These are phyloP conservation scores for Ceratobasidium sp. DNA, from an alignment of 1,284 basidiomycete genomes.

Conservation along the genomic window DNA sequence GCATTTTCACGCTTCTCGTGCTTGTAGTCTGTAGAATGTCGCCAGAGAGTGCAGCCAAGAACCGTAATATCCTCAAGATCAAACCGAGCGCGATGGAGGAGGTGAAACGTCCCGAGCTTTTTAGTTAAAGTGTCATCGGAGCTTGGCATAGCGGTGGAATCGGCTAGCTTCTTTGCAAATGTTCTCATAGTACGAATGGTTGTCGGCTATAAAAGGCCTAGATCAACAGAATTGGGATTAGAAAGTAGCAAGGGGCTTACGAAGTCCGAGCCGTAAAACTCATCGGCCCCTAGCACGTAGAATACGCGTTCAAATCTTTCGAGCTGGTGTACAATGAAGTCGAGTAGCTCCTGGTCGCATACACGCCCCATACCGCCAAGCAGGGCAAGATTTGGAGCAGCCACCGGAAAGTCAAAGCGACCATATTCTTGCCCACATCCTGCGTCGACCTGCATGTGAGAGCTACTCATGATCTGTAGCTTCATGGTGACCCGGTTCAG, in stretches of 20 bases:
- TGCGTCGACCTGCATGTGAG: constrained; percentile 58
- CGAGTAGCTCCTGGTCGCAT: constrained; percentile 56
- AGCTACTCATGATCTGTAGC: constrained; percentile 56
- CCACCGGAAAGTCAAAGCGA: constrained; percentile 55
- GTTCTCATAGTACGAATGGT: background rate
- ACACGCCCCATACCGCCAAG: constrained; percentile 61
- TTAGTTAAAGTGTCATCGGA: background rate
- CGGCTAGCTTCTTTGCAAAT: constrained; percentile 45
- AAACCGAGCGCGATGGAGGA: constrained; percentile 58
- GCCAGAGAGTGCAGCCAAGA: constrained; percentile 63
- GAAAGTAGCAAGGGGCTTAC: constrained; percentile 10
- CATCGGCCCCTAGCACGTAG: constrained; percentile 60
- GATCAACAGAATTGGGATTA: too few relatives aligned
- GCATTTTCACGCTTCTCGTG: constrained; percentile 53
- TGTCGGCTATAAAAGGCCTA: background rate
- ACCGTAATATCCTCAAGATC: constrained; percentile 58
- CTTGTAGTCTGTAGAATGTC: constrained; percentile 54
- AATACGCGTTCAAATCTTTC: constrained; percentile 57
- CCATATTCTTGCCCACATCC: constrained; percentile 52
- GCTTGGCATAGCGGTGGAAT: background rate
- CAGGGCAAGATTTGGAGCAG: constrained; percentile 57
- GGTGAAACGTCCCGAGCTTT: constrained; percentile 55
- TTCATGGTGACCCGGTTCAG: constrained; percentile 18
- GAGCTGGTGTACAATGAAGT: constrained; percentile 57
- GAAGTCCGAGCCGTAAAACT: constrained; percentile 50